These are phyloP conservation scores for Lachnellula suecica DNA, from an alignment of 2,329 filamentous ascomycete species.

Conservation along the genomic window DNA sequence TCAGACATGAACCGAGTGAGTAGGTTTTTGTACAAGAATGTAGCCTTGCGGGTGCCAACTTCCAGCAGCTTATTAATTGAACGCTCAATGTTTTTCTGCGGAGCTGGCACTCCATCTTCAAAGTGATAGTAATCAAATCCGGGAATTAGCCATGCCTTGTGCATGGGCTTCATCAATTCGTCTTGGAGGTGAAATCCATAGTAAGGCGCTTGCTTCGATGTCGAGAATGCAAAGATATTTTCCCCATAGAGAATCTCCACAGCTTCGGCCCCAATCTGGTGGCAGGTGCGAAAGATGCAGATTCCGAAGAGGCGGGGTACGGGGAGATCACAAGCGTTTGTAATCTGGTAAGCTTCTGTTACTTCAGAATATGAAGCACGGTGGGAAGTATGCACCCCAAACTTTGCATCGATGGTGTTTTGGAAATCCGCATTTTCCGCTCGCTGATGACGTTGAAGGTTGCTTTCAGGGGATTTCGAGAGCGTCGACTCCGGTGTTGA, in stretches of 20 bases:
- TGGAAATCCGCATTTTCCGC: too few relatives aligned
- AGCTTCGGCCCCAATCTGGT: conserved; percentile 74
- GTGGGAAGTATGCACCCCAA: too few relatives aligned
- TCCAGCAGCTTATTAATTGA: neutral
- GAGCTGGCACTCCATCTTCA: neutral
- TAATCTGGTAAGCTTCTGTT: neutral
- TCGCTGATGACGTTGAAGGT: too few relatives aligned
- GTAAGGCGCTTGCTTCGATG: neutral
- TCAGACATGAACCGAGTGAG: neutral
- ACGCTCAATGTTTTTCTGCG: neutral
- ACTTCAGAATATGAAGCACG: neutral
- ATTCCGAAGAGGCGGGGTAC: conserved; percentile 67
- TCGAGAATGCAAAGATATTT: neutral
- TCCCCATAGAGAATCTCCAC: neutral
- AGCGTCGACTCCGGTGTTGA: neutral
- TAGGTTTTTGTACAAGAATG: neutral
- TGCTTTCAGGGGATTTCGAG: too few relatives aligned
- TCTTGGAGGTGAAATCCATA: neutral
- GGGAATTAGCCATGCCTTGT: neutral
- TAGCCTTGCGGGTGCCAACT: neutral
- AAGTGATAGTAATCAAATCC: too few relatives aligned
- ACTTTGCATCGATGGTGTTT: too few relatives aligned
- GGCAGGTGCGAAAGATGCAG: conserved; percentile 80
- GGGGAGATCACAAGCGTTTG: too few relatives aligned
- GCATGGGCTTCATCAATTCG: neutral